Base-by-base conservation (phyloP, 495 filamentous ascomycete genomes). In the Penicillium odoratum region DNA sequence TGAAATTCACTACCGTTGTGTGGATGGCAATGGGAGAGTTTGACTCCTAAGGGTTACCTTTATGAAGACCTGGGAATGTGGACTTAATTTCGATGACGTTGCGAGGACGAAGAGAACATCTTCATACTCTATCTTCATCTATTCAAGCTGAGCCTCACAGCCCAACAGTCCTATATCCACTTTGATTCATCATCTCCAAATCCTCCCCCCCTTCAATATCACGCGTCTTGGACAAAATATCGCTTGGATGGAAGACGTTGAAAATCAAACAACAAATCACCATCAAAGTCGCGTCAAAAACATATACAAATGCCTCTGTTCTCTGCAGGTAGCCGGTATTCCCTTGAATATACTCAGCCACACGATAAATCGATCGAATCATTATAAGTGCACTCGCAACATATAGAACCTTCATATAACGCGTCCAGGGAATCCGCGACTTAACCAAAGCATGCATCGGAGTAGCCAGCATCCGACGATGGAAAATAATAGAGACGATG, bases 301-400 rank as follows among this genome's bases (percentile, higher is more conserved):
- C 59, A 63, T 88, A 89, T 34, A 88, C 51, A 56, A 78, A 81
- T 57, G 72, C 75, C 67, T 89, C 87, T 40, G 81, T 74, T 11
- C 57, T 66, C 50, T 87, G 63, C 13, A 82, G 45, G 59, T 63
- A 73, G 1, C 85, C 84, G 11, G 72, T 65, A 26, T 75, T 66
- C 0, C 87, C 86, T 67, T 83, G 73, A 0, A 77, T 46, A 57
- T 85, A 90, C 69, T 91, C 87, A 7, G 84, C 63, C 36, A 85
- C 72, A 25, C 88, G 75, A 62, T 87, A 88, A 7, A 87, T 58
- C 9, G 75, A 82, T 21, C 88, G 78, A 7, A 88, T 64, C 62
- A 90, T 61, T 54, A 90, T 87, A 13, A 88, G 68, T 0, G 55
- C 62, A 44, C 74, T 81, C 4, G 69, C 72, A 0, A 47, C 48